Evolutionary conservation across 495 filamentous ascomycete species (phyloP).

Genomic region (Neurospora discreta): DNA sequence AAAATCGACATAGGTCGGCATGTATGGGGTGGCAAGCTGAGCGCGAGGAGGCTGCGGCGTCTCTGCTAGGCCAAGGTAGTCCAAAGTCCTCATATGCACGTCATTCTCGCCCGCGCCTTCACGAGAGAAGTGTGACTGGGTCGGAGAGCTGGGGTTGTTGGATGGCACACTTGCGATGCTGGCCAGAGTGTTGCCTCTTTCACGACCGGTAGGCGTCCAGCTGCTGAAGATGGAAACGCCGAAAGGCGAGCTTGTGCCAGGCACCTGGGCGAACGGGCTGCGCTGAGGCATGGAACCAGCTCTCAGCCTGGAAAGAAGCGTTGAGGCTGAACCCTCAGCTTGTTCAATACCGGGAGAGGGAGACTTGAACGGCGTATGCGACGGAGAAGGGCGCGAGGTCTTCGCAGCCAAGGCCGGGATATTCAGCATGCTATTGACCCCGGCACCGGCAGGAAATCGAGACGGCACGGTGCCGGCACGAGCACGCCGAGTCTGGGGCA

Average conservation of each 20-base stretch:
- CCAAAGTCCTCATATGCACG: conserved; percentile 77
- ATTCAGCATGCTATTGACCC: conserved; percentile 44
- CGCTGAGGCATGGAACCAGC: conserved; percentile 94
- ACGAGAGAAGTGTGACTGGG: conserved; percentile 78
- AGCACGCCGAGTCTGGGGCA: conserved; percentile 52
- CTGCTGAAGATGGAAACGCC: conserved; percentile 83
- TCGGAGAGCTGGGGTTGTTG: conserved; percentile 81
- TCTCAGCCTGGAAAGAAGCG: conserved; percentile 74
- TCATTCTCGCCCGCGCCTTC: conserved; percentile 82
- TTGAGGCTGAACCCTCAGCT: conserved; percentile 46
- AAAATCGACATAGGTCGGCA: conserved; percentile 66
- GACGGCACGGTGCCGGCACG: conserved; percentile 96
- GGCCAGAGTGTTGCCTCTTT: conserved; percentile 71
- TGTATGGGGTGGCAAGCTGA: conserved; percentile 59
- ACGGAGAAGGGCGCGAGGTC: conserved; percentile 78
- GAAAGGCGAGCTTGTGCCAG: conserved; percentile 54
- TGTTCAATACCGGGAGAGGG: conserved; percentile 62
- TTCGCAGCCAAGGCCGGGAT: conserved; percentile 62
- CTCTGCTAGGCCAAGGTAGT: conserved; percentile 91
- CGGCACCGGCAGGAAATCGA: conserved; percentile 66
- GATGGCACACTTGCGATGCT: conserved; percentile 64
- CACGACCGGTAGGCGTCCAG: conserved; percentile 61
- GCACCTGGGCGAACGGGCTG: conserved; percentile 50
- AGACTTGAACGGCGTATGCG: conserved; percentile 80
- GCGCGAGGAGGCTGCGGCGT: conserved; percentile 76